Conservation (phyloP, 768 basidiomycete species). For the Roridomyces roridus region DNA sequence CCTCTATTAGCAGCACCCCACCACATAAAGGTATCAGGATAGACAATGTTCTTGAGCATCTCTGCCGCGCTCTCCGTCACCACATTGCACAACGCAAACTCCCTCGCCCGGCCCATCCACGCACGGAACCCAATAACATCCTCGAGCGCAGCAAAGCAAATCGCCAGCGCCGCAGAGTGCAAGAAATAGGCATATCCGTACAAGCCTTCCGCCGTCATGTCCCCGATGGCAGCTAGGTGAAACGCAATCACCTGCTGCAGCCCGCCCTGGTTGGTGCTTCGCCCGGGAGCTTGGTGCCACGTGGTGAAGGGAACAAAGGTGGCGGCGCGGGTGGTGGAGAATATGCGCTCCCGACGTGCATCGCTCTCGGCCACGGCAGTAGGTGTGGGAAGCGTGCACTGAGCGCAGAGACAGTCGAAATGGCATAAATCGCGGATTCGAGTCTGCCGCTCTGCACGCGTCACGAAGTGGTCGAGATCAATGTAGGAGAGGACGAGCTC, state of each 20-base stretch:
- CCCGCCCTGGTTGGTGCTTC: neutral
- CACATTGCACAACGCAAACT: conserved; percentile 6
- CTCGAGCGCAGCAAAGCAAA: conserved; percentile 18
- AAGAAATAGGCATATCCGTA: conserved; percentile 9
- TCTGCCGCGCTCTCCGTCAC: conserved; percentile 9
- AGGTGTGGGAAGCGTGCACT: conserved; percentile 4
- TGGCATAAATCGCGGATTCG: conserved; percentile 1
- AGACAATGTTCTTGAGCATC: conserved; percentile 16
- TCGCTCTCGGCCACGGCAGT: conserved; percentile 11
- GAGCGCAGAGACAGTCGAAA: conserved; percentile 17
- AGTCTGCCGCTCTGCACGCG: conserved; percentile 13
- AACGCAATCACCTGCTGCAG: conserved; percentile 20
- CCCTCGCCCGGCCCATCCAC: conserved; percentile 24
- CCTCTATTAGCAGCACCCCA: conserved; percentile 11
- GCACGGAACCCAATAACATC: conserved; percentile 16
- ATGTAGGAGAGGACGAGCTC: conserved; percentile 21
- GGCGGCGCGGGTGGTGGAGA: neutral
- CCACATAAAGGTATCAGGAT: conserved; percentile 15
- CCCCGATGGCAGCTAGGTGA: conserved; percentile 16
- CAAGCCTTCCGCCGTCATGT: conserved; percentile 20
- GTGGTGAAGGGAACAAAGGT: conserved; percentile 4
- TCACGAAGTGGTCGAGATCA: conserved; percentile 3
- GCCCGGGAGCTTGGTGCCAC: conserved; percentile 9
- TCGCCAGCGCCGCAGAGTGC: conserved; percentile 14
- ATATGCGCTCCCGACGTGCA: conserved; percentile 8